These are phyloP conservation scores for Limtongozyma cylindracea DNA, from an alignment of 805 yeast species.

Conservation along the genomic window DNA sequence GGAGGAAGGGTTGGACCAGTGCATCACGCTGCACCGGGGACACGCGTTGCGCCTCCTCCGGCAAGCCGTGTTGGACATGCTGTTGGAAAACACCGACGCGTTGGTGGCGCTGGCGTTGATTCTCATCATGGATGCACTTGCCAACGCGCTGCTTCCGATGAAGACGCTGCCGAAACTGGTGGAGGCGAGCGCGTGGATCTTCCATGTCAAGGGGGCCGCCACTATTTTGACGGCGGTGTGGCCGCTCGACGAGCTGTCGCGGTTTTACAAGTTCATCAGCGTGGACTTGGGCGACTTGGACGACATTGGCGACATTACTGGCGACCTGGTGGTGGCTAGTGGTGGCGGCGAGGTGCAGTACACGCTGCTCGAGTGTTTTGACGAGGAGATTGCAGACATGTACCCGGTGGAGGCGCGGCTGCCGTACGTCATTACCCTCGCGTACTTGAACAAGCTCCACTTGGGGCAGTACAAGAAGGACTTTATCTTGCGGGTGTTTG, in stretches of 20 bases:
- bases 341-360: constrained; percentile 11
- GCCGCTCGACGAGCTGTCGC: constrained; percentile 33
- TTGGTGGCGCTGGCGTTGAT: constrained; percentile 79
- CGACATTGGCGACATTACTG: constrained; percentile 31
- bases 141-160: constrained; percentile 55
- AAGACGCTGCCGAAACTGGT: constrained; percentile 24
- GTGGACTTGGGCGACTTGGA: constrained; percentile 82
- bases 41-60: constrained; percentile 63
- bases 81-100: constrained; percentile 75
- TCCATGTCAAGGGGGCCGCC: constrained; percentile 93
- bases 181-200: constrained; percentile 92
- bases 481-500: constrained; percentile 67
- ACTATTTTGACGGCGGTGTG: constrained; percentile 91
- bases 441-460: constrained; percentile 64
- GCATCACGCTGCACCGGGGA: constrained; percentile 68
- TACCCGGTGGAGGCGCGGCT: constrained; percentile 70
- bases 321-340: too few species aligned
- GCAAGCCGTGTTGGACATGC: constrained; percentile 68
- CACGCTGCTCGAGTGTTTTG: constrained; percentile 58
- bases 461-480: constrained; percentile 66
- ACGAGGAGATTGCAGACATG: constrained; percentile 58
- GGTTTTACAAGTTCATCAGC: constrained; percentile 30
- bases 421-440: constrained; percentile 71
- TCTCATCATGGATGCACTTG: constrained; percentile 78
- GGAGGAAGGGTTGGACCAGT: constrained; percentile 50